Evolutionary conservation across 1,284 basidiomycete genomes (phyloP).

Genomic region (Cryptococcus sp.): DNA sequence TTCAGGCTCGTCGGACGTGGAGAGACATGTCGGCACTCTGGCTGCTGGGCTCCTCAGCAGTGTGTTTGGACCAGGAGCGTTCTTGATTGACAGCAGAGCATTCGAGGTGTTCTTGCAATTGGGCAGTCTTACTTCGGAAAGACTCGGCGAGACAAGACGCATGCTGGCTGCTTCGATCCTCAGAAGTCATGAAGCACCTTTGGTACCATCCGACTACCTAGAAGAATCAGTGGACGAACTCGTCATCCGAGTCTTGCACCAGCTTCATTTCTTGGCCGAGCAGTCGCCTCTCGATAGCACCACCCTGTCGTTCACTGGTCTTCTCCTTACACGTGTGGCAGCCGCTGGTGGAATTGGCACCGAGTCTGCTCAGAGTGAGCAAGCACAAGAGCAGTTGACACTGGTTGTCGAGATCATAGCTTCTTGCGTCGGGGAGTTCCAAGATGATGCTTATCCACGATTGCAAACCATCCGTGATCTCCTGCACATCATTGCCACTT

Average conservation of each 20-base stretch:
- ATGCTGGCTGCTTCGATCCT: conserved; percentile 81
- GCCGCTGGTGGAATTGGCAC: conserved; percentile 66
- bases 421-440: conserved; percentile 80
- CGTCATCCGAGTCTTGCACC: conserved; percentile 82
- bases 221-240: conserved; percentile 70
- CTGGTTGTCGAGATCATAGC: conserved; percentile 81
- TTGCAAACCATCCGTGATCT: conserved; percentile 69
- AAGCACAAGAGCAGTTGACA: conserved; percentile 82
- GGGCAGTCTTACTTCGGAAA: conserved; percentile 58
- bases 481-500: conserved; percentile 71
- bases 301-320: conserved; percentile 79
- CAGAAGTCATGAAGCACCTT: conserved; percentile 65
- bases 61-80: conserved; percentile 61
- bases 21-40: conserved; percentile 61
- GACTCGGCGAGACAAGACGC: conserved; percentile 66
- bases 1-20: conserved; percentile 63
- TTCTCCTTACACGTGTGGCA: conserved; percentile 74
- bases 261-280: conserved; percentile 78
- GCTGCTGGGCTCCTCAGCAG: conserved; percentile 66
- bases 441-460: conserved; percentile 70
- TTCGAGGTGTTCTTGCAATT: conserved; percentile 70
- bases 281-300: conserved; percentile 79
- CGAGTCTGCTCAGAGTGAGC: conserved; percentile 63
- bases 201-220: conserved; percentile 71
- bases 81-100: conserved; percentile 63